phyloP scores from a whole-genome alignment of 495 filamentous ascomycete genomes.

The Lepraria neglecta region DNA sequence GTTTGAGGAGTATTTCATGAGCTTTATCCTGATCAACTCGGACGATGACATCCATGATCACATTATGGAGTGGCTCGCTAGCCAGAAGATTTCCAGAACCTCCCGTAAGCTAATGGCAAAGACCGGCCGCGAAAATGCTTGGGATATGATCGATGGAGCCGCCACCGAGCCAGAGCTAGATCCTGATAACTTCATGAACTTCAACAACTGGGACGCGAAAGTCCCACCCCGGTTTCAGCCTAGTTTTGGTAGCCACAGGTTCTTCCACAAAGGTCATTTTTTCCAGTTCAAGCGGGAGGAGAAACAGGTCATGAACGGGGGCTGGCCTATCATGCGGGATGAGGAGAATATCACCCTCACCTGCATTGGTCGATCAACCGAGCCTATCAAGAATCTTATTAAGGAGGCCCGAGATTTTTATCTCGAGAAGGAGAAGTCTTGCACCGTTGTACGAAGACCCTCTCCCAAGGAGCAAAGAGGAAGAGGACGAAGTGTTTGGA shows the following conservation, averaged over 20 bases:
- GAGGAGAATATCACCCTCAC: conserved; percentile 41
- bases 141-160: conserved; percentile 45
- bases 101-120: conserved; percentile 54
- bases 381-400: conserved; percentile 58
- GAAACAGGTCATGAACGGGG: conserved; percentile 28
- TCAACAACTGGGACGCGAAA: conserved; percentile 41
- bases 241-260: conserved; percentile 40
- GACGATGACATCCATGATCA: conserved; percentile 56
- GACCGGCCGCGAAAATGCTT: conserved; percentile 45
- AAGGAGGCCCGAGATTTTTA: conserved; percentile 49
- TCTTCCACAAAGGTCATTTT: conserved; percentile 37
- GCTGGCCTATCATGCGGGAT: conserved; percentile 31
- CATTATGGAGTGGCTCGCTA: conserved; percentile 54
- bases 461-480: conserved; percentile 25
- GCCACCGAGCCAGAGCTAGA: conserved; percentile 26
- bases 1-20: conserved; percentile 45
- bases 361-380: conserved; percentile 45
- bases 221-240: conserved; percentile 45
- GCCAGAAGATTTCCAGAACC: conserved; percentile 46
- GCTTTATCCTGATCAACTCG: conserved; percentile 49
- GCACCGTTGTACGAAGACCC: conserved; percentile 29
- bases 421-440: conserved; percentile 27
- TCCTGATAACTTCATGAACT: conserved; percentile 33
- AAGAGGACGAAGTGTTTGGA: conserved; percentile 44
- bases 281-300: conserved; percentile 36